Evolutionary conservation across 371 early-diverging fungal species (phyloP).

Genomic region (Haplosporangium sp.): DNA sequence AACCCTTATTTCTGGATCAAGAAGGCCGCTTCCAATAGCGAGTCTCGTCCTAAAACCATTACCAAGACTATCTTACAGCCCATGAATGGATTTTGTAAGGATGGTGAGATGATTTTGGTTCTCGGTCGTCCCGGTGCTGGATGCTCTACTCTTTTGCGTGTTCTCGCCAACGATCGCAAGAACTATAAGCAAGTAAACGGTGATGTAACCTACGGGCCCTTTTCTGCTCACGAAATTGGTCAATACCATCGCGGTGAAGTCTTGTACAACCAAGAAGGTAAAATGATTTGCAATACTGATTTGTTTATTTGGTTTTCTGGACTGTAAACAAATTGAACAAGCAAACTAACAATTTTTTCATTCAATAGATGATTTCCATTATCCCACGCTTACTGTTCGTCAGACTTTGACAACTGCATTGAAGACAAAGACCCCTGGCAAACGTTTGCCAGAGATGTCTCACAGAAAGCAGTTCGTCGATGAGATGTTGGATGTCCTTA

Average conservation of each 20-base stretch:
- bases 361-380: slow-evolving; percentile 71
- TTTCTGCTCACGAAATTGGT: slow-evolving; percentile 63
- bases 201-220: slow-evolving; percentile 69
- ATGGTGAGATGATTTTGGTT: slow-evolving; percentile 79
- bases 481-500: slow-evolving; percentile 64
- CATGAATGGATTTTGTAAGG: slow-evolving; percentile 70
- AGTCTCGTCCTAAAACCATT: slow-evolving; percentile 16
- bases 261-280: slow-evolving; percentile 72
- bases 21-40: slow-evolving; percentile 28
- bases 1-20: slow-evolving; percentile 53
- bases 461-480: slow-evolving; percentile 59
- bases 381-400: slow-evolving; percentile 74
- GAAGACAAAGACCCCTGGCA: slow-evolving; percentile 74
- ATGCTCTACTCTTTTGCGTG: slow-evolving; percentile 73
- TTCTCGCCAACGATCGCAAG: slow-evolving; percentile 71
- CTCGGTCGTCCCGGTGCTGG: slow-evolving; percentile 81
- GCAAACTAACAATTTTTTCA: no score
- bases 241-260: slow-evolving; percentile 70
- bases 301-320: background rate
- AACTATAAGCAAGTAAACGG: slow-evolving; percentile 69
- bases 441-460: slow-evolving; percentile 56
- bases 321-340: no score
- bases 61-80: slow-evolving; percentile 62
- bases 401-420: slow-evolving; percentile 76
- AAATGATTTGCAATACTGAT: background rate